These are phyloP conservation scores for Allomyces macrogynus DNA, from an alignment of 192 early-diverging fungal genomes.

Conservation along the genomic window DNA sequence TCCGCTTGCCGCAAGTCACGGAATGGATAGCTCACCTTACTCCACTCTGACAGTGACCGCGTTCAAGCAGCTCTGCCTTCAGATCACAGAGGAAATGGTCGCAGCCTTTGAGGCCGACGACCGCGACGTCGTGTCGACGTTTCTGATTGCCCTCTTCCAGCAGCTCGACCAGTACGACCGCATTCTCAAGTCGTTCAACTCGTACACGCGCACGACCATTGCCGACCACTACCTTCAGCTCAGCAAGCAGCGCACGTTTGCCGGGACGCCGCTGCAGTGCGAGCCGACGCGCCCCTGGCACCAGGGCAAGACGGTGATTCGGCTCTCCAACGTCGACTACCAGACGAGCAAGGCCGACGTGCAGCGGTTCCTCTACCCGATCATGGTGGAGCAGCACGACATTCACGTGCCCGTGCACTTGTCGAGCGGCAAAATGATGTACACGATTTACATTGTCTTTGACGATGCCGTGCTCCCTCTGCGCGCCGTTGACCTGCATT, in stretches of 20 bases:
- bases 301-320: neutral
- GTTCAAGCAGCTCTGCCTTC: neutral
- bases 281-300: neutral
- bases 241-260: neutral
- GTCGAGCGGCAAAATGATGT: neutral
- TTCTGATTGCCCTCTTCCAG: neutral
- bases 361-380: neutral
- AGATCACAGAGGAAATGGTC: neutral
- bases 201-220: neutral
- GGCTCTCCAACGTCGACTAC: neutral
- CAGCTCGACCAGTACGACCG: neutral
- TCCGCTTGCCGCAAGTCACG: neutral
- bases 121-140: neutral
- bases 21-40: no score
- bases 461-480: neutral
- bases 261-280: neutral
- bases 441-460: neutral
- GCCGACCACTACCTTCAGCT: neutral
- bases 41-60: neutral
- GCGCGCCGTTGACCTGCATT: neutral
- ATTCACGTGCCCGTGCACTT: neutral
- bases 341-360: neutral
- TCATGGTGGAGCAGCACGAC: neutral
- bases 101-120: neutral
- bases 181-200: neutral